A percentile compares a stretch with the other conserved stretches of the same genome.
phyloP scores from a whole-genome alignment of 805 yeast genomes.

The Saturnispora kantuleensis region DNA sequence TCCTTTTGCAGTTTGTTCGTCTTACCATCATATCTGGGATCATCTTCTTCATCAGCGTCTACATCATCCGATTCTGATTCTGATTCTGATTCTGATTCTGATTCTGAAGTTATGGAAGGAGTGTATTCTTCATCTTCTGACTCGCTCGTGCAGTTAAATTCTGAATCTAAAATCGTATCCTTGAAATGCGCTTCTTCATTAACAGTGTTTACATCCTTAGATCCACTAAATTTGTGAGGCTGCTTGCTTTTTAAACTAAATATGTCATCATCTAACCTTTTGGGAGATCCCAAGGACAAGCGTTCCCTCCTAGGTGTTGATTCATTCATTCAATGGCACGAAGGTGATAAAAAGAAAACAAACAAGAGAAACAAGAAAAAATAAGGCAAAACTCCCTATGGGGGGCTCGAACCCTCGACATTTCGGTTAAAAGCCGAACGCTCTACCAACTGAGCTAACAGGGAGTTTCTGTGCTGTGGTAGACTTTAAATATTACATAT shows the following conservation, averaged over 20 bases:
- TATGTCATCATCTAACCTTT: not conserved
- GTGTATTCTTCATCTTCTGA: not conserved
- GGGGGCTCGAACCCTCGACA: conserved; percentile 58
- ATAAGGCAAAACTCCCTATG: conserved; percentile 32
- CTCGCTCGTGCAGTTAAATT: not conserved
- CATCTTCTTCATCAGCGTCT: not conserved
- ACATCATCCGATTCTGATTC: not conserved
- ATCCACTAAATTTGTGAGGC: not conserved
- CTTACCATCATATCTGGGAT: not conserved
- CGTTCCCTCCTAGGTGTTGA: conserved; percentile 1
- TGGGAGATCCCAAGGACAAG: not conserved
- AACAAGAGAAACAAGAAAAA: not conserved
- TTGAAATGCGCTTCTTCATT: not conserved
- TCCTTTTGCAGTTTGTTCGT: too few relatives aligned
- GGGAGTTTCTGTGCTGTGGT: conserved; percentile 27
- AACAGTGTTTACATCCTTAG: not conserved
- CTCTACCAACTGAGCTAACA: conserved; percentile 60
- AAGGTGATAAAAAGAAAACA: not conserved
- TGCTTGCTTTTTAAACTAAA: not conserved
- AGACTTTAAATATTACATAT: too few relatives aligned
- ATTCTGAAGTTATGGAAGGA: not conserved
- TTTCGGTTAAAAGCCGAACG: conserved; percentile 59
- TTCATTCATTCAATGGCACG: not conserved
- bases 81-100: not conserved
- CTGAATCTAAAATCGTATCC: not conserved